A percentile compares a stretch with the other conserved stretches of the same genome.
phyloP scores from a whole-genome alignment of 805 yeast genomes.

The Starmerella vitae region DNA sequence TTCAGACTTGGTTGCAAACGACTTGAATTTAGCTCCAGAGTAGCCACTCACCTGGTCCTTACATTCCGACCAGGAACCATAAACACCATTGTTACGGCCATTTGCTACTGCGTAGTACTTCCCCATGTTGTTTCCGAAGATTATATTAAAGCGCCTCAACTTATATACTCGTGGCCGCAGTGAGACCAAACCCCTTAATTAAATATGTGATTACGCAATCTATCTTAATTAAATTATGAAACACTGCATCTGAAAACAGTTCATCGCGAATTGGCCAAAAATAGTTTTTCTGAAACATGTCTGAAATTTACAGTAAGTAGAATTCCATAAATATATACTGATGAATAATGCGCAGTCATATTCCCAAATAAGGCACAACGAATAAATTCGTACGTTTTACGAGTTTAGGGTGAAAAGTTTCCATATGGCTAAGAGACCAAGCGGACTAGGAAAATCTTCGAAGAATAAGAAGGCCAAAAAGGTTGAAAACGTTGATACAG shows the following conservation, averaged over 20 bases:
- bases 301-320: too few relatives aligned
- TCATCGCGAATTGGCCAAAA: too few relatives aligned
- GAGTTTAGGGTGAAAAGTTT: background rate
- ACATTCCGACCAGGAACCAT: conserved; percentile 40
- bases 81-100: conserved; percentile 48
- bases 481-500: background rate
- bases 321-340: too few relatives aligned
- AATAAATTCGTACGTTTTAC: too few relatives aligned
- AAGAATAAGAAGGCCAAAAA: conserved; percentile 30
- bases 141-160: too few relatives aligned
- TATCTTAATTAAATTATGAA: background rate
- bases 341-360: too few relatives aligned
- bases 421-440: conserved; percentile 42
- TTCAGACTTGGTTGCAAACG: conserved; percentile 35
- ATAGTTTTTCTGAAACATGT: too few relatives aligned
- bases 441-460: conserved; percentile 50
- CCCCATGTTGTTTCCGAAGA: background rate
- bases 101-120: conserved; percentile 41
- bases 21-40: conserved; percentile 43
- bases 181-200: too few relatives aligned
- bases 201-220: background rate
- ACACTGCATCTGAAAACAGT: too few relatives aligned
- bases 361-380: too few relatives aligned
- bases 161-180: background rate
- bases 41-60: conserved; percentile 39